Evolutionary conservation across 1,284 basidiomycete genomes (phyloP).

Genomic region (Ceratobasidium sp.): DNA sequence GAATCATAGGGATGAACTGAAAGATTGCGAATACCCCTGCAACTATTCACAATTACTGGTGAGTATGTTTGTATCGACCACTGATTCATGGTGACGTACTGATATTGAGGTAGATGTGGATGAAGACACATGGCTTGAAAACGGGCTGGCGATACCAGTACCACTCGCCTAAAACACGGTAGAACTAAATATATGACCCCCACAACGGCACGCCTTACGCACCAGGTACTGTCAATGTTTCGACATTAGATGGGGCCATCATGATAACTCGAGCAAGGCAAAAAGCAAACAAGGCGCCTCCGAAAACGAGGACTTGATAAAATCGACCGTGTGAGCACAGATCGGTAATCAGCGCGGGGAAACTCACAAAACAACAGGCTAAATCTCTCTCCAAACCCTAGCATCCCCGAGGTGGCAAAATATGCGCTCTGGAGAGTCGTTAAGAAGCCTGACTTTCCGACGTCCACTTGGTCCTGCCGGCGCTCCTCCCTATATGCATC

Average conservation of each 20-base stretch:
- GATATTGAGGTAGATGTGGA: slow-evolving; percentile 47
- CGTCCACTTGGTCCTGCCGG: neutral
- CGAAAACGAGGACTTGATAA: slow-evolving; percentile 46
- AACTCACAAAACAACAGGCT: slow-evolving; percentile 46
- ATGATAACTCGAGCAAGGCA: slow-evolving; percentile 45
- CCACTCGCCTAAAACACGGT: slow-evolving; percentile 44
- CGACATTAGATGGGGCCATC: slow-evolving; percentile 46
- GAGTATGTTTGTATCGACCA: neutral
- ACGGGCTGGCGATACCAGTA: slow-evolving; percentile 47
- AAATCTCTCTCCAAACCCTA: slow-evolving; percentile 48
- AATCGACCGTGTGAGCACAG: neutral
- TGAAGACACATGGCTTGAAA: slow-evolving; percentile 46
- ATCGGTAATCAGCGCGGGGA: neutral
- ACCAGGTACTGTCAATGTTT: slow-evolving; percentile 47
- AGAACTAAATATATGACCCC: no score
- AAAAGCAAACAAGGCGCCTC: slow-evolving; percentile 47
- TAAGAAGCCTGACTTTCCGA: neutral
- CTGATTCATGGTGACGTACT: slow-evolving; percentile 23
- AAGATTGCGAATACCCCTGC: slow-evolving; percentile 47
- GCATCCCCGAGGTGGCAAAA: slow-evolving; percentile 25
- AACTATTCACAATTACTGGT: slow-evolving; percentile 3
- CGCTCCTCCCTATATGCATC: slow-evolving; percentile 8
- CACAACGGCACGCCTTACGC: neutral
- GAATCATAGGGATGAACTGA: slow-evolving; percentile 49
- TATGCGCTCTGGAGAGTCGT: slow-evolving; percentile 13